Evolutionary conservation across 2,329 filamentous ascomycete genomes (phyloP).

Genomic region (Colletotrichum acutatum): DNA sequence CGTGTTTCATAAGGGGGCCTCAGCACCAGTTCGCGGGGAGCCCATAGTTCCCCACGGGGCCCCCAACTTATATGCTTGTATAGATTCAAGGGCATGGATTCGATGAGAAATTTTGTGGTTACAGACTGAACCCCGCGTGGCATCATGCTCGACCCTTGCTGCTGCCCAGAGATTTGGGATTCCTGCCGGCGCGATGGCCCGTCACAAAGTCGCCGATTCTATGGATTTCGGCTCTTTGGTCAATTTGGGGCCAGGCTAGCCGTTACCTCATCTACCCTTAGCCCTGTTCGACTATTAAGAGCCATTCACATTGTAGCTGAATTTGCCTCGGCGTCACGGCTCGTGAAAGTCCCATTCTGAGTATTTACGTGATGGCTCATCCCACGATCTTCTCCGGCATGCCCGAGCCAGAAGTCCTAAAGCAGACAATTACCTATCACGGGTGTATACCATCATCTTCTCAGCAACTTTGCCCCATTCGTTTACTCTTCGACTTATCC

Average conservation of each 20-base stretch:
- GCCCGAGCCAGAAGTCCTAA: background rate
- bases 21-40: conserved; percentile 14
- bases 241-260: conserved; percentile 1
- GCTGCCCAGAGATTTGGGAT: background rate
- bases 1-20: background rate
- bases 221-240: conserved; percentile 1
- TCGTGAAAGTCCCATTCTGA: conserved; percentile 12
- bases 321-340: conserved; percentile 29
- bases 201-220: background rate
- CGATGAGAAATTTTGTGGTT: conserved; percentile 11
- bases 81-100: background rate
- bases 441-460: background rate
- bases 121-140: conserved; percentile 13
- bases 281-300: conserved; percentile 11
- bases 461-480: background rate
- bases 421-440: background rate
- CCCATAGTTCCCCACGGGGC: conserved; percentile 12
- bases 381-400: background rate
- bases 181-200: background rate
- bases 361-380: conserved; percentile 24
- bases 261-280: background rate
- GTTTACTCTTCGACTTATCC: background rate
- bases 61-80: conserved; percentile 13
- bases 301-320: background rate
- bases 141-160: conserved; percentile 1